These are phyloP conservation scores for Boletus patriciae DNA, from an alignment of 768 basidiomycete genomes.

Conservation along the genomic window DNA sequence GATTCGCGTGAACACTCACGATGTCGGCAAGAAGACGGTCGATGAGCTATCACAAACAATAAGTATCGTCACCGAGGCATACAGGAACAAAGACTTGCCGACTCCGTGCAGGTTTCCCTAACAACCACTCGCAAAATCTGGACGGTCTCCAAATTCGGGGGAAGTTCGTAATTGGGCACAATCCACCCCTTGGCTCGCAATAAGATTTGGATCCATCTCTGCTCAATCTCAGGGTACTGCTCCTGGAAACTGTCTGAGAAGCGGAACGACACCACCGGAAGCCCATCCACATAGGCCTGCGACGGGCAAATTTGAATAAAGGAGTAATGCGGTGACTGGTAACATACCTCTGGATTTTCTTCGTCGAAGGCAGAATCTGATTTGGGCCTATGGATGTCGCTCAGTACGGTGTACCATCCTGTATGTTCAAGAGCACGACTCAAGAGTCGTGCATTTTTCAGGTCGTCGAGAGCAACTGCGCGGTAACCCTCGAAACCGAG, in stretches of 20 bases:
- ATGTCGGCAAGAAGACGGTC: conserved; percentile 69
- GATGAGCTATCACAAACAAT: conserved; percentile 43
- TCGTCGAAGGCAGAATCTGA: conserved; percentile 41
- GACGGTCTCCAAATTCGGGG: conserved; percentile 48
- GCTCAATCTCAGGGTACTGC: conserved; percentile 56
- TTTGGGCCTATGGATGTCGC: conserved; percentile 53
- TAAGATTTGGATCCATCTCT: conserved; percentile 55
- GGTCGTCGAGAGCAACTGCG: conserved; percentile 44
- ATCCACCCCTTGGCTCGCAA: conserved; percentile 54
- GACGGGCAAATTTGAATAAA: background rate
- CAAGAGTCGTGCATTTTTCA: conserved; percentile 64
- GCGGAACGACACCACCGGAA: conserved; percentile 54
- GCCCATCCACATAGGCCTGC: conserved; percentile 47
- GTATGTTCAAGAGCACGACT: conserved; percentile 61
- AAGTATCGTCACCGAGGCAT: conserved; percentile 27
- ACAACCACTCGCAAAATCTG: conserved; percentile 67
- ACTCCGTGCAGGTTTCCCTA: conserved; percentile 53
- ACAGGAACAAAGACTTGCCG: conserved; percentile 36
- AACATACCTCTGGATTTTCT: conserved; percentile 54
- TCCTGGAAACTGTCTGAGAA: conserved; percentile 55
- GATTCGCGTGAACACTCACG: conserved; percentile 40
- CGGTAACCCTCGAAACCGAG: conserved; percentile 58
- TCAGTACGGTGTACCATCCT: conserved; percentile 51
- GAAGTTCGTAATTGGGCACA: conserved; percentile 60
- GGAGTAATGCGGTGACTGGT: conserved; percentile 2